Conservation (phyloP, 176 grass and related monocot genomes). For the Zizania latifolia region DNA sequence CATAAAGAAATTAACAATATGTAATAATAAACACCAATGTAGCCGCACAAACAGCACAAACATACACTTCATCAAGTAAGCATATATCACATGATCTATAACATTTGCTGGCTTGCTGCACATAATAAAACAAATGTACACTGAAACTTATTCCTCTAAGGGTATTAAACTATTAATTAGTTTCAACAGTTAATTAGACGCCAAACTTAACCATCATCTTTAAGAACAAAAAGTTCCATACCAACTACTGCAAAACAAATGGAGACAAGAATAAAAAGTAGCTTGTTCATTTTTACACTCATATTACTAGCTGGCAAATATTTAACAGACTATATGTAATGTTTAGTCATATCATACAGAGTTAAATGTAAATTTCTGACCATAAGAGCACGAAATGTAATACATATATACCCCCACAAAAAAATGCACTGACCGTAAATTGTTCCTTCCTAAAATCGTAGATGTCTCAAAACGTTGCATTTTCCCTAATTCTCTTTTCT, state of each 20-base stretch:
- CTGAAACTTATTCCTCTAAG: no score
- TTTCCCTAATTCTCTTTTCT: no score
- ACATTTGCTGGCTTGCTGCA: no score
- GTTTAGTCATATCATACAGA: neutral
- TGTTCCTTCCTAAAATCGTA: neutral
- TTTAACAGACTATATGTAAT: no score
- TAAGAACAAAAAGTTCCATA: neutral
- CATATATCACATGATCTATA: no score
- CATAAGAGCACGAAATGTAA: neutral
- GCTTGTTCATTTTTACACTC: neutral
- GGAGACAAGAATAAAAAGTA: neutral
- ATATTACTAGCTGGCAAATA: neutral
- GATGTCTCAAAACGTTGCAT: neutral
- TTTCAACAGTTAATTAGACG: neutral
- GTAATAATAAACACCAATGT: no score
- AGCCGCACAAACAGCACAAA: no score
- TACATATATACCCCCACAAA: neutral
- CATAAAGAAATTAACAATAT: no score
- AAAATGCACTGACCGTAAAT: neutral
- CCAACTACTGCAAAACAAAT: neutral
- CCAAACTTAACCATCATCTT: neutral
- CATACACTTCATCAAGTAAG: no score
- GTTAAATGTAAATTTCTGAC: neutral
- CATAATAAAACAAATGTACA: no score
- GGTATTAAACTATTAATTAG: no score